Evolutionary conservation across 495 filamentous ascomycete species (phyloP), one percentile per base, ranked within the genome.

Genomic region (Trypethelium eluteriae): DNA sequence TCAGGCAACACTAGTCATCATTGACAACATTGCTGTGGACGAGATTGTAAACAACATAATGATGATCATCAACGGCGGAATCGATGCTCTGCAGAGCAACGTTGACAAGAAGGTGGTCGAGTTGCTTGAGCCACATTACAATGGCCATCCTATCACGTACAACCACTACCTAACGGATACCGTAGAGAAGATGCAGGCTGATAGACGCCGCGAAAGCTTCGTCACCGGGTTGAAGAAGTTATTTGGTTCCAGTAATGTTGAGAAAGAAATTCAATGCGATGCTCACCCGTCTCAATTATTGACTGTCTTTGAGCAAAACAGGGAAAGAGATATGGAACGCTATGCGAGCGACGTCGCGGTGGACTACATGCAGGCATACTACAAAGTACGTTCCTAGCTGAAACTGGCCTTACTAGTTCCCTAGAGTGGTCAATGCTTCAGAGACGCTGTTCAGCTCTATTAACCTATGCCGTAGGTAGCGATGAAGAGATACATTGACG

Each of bases 111-210:
- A 66, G 32, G 18, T 69, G 38, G 2, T 6, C 18, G 39, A 56
- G 32, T 39, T 56, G 34, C 63, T 61, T n/a, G 38, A 14, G 7
- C 38, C n/a, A 39, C 63, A 66, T 32, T 38, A 35, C 18, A 50
- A 66, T 16, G 41, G 25, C 11, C 69, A 70, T 32, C 70, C 70
- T 59, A 70, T 70, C 38, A 72, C 70, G 9, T 70, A 70, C 63
- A 70, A 72, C 38, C 70, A 70, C 41, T 70, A 68, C 36, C 70
- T 57, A 44, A 70, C 70, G 0, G 64, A 70, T 46, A 70, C 62
- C n/a, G 49, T 70, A 2, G 62, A 65, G 41, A 70, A 72, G 2
- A n/a, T 64, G 32, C 68, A 68, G 3, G 14, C 36, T 9, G 41
- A 62, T 12, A 47, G 14, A 2, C 34, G 35, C 2, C 61, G 61